Evolutionary conservation across 345 rosid species (phyloP), one percentile per base, ranked within the genome.

Genomic region (Euclidium syriacum): DNA sequence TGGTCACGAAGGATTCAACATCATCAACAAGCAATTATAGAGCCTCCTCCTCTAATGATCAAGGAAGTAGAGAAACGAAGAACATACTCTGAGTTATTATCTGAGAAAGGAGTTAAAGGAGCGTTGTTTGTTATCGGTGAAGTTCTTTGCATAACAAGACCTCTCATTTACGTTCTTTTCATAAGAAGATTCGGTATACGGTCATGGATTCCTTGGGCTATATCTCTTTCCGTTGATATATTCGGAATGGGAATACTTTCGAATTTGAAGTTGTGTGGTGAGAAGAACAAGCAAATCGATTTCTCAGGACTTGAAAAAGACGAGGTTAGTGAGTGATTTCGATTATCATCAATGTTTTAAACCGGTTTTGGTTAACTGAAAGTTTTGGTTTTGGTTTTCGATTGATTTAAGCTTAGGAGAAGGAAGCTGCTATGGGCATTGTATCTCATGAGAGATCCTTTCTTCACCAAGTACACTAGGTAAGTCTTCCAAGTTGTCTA

Each of bases 371-470:
- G n/a, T n/a, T 57, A n/a, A 19, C 66, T 50, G 5, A 58, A 26
- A 14, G 33, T 51, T 7, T 18, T 62, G 48, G 46, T 53, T 33
- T 76, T 49, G 61, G 52, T 57, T 64, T 52, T 58, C 63, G 47
- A 42, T 67, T 74, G n/a, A n/a, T n/a, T n/a, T n/a, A 75, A 90
- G 97, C 64, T 88, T 16, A 86, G 71, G 76, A 78, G 99, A 73
- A 76, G 99, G 73, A 90, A 88, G 78, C 68, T 90, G 64, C 59
- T 86, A 50, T 90, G 96, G 96, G 97, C 96, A 41, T 78, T 95
- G 51, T 90, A 90, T 71, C 77, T 88, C 24, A 84, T 95, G 97
- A 83, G 96, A 74, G 99, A 95, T 76, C 97, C 96, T 61, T 95
- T 86, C 76, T 95, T 95, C 67, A 77, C 75, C 85, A 88, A 82